phyloP scores from a whole-genome alignment of 2,329 filamentous ascomycete species.

The Aspergillus sp. region DNA sequence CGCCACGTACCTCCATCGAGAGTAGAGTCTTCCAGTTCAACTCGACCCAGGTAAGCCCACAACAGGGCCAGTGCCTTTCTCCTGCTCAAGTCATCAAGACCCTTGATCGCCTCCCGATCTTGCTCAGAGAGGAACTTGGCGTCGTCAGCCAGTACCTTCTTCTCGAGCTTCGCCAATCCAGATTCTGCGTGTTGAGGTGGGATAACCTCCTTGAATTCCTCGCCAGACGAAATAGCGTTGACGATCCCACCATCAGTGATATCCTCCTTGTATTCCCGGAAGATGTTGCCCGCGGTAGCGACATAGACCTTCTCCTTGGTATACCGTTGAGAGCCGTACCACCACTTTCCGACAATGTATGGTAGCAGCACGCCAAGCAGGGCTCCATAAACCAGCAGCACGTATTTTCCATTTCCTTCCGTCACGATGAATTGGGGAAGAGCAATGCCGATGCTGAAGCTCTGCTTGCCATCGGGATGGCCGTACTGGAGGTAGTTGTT shows the following conservation, averaged over 20 bases:
- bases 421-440: conserved; percentile 90
- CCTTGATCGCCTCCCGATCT: conserved; percentile 76
- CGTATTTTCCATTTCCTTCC: conserved; percentile 93
- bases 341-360: conserved; percentile 95
- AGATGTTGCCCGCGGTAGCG: conserved; percentile 91
- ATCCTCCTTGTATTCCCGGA: conserved; percentile 87
- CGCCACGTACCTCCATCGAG: conserved; percentile 67
- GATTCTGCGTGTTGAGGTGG: conserved; percentile 78
- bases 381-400: conserved; percentile 84
- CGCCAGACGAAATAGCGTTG: conserved; percentile 78
- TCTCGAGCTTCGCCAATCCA: conserved; percentile 82
- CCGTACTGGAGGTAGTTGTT: conserved; percentile 97
- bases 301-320: conserved; percentile 94
- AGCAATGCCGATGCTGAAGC: conserved; percentile 96
- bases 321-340: conserved; percentile 92
- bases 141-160: conserved; percentile 70
- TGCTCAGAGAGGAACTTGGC: conserved; percentile 66
- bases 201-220: conserved; percentile 79
- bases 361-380: conserved; percentile 89
- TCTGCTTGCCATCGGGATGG: conserved; percentile 97
- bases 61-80: conserved; percentile 87
- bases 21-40: conserved; percentile 77
- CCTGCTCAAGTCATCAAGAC: conserved; percentile 77
- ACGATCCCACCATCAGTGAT: conserved; percentile 81
- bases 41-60: conserved; percentile 91